These are phyloP conservation scores for Aspergillus tamarii DNA, from an alignment of 2,329 filamentous ascomycete genomes.

Conservation along the genomic window DNA sequence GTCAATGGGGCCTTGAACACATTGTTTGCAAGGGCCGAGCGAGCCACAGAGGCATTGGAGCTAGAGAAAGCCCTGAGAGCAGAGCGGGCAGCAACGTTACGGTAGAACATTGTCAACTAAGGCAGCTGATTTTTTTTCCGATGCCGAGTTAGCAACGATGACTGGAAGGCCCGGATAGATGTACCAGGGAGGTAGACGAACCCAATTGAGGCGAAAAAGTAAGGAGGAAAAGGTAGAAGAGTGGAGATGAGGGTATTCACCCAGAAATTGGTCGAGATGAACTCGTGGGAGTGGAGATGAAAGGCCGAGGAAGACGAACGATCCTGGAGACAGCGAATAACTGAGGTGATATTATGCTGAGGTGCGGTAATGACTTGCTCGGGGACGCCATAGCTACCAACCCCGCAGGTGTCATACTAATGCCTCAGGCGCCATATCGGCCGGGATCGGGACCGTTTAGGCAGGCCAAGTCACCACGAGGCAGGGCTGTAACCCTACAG, in stretches of 20 bases:
- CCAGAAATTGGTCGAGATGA: constrained; percentile 33
- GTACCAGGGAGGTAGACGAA: constrained; percentile 23
- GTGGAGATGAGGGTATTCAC: constrained; percentile 37
- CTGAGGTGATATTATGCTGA: constrained; percentile 40
- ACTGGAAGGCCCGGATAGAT: constrained; percentile 37
- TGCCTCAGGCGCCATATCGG: constrained; percentile 31
- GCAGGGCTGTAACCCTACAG: constrained; percentile 30
- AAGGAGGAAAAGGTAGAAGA: constrained; percentile 24
- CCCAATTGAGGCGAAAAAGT: constrained; percentile 39
- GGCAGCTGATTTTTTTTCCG: constrained; percentile 34
- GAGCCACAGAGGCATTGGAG: constrained; percentile 48
- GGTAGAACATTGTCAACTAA: constrained; percentile 49
- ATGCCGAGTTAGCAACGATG: constrained; percentile 34
- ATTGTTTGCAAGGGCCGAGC: constrained; percentile 44
- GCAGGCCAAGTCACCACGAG: constrained; percentile 22
- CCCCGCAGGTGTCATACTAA: constrained; percentile 27
- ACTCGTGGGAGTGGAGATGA: constrained; percentile 40
- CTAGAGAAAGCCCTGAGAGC: constrained; percentile 47
- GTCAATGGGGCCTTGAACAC: constrained; percentile 50
- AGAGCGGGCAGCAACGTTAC: constrained; percentile 49
- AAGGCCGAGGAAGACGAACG: constrained; percentile 34
- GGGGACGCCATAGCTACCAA: constrained; percentile 32
- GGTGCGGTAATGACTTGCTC: constrained; percentile 32
- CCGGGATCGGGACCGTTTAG: constrained; percentile 10
- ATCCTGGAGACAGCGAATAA: constrained; percentile 33